Percentiles rank a stretch among this genome's conserved stretches.
phyloP scores from a whole-genome alignment of 2,329 filamentous ascomycete species.

The Colletotrichum spaethianum region DNA sequence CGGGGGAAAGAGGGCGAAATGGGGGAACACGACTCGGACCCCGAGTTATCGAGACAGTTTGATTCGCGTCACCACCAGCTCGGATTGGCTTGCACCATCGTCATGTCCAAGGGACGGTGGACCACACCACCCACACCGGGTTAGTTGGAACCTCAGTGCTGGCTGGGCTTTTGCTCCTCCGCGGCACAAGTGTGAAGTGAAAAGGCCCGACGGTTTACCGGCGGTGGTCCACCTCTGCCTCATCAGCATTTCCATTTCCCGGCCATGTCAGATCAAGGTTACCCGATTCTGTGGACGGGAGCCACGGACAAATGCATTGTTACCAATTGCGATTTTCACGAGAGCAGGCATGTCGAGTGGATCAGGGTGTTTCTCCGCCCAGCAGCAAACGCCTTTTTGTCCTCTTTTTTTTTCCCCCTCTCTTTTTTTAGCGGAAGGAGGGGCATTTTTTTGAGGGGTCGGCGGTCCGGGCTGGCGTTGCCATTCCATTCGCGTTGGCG shows the following conservation, averaged over 20 bases:
- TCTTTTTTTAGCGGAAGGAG: conserved; percentile 16
- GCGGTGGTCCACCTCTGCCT: neutral
- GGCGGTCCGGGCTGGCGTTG: conserved; percentile 18
- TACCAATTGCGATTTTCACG: conserved; percentile 8
- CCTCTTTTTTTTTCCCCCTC: neutral
- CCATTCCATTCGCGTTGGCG: neutral
- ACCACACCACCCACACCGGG: neutral
- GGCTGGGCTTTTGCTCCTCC: conserved; percentile 31
- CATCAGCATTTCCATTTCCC: neutral
- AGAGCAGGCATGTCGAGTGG: conserved; percentile 27
- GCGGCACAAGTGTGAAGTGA: conserved; percentile 17
- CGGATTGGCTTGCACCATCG: conserved; percentile 10
- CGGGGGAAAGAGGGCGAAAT: neutral
- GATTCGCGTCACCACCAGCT: conserved; percentile 26
- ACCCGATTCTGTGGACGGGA: neutral
- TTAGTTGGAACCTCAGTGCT: neutral
- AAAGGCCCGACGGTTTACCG: conserved; percentile 1
- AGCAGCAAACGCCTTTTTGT: conserved; percentile 12
- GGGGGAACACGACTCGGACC: conserved; percentile 9
- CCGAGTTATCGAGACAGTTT: conserved; percentile 28
- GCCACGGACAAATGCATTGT: conserved; percentile 18
- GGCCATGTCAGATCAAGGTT: conserved; percentile 1
- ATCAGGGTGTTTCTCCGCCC: conserved; percentile 22
- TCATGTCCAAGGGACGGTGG: neutral
- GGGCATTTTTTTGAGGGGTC: neutral